Percentiles rank a stretch among this genome's conserved stretches.
Conservation (phyloP, 192 early-diverging fungal species). For the Linnemannia hyalina region DNA sequence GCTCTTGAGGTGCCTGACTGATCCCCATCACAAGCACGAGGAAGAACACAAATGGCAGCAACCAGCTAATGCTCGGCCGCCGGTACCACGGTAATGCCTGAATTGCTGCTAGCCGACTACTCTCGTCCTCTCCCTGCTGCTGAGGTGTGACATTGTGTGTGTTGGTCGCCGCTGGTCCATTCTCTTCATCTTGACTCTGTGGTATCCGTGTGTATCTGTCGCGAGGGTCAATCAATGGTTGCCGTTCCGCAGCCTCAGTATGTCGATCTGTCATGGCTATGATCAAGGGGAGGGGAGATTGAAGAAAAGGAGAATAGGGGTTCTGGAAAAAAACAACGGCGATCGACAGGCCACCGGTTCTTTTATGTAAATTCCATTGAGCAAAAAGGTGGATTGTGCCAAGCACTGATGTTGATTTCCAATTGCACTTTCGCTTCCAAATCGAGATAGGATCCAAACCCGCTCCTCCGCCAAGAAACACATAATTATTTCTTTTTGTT, state of each 20-base stretch:
- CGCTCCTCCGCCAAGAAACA: conserved; percentile 3
- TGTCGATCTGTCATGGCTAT: neutral
- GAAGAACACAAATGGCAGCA: conserved; percentile 35
- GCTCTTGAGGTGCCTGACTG: conserved; percentile 26
- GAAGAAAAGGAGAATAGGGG: neutral
- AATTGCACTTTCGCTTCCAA: neutral
- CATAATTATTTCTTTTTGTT: neutral
- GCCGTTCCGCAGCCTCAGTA: conserved; percentile 1
- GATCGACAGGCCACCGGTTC: neutral
- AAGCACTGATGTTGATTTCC: neutral
- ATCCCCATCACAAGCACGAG: conserved; percentile 27
- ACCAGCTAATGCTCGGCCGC: conserved; percentile 29
- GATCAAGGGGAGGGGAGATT: neutral
- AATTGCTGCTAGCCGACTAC: conserved; percentile 11
- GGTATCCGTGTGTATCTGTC: neutral
- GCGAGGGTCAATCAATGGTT: conserved; percentile 11
- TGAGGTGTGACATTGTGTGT: neutral
- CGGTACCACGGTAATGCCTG: conserved; percentile 39
- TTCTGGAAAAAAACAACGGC: neutral
- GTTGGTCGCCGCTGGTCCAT: neutral
- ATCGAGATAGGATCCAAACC: neutral
- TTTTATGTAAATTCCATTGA: neutral
- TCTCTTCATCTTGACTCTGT: neutral
- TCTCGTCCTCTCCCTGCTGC: conserved; percentile 16
- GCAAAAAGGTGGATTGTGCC: neutral